phyloP scores from a whole-genome alignment of 495 filamentous ascomycete species.

The Lasiosphaeria hispida region DNA sequence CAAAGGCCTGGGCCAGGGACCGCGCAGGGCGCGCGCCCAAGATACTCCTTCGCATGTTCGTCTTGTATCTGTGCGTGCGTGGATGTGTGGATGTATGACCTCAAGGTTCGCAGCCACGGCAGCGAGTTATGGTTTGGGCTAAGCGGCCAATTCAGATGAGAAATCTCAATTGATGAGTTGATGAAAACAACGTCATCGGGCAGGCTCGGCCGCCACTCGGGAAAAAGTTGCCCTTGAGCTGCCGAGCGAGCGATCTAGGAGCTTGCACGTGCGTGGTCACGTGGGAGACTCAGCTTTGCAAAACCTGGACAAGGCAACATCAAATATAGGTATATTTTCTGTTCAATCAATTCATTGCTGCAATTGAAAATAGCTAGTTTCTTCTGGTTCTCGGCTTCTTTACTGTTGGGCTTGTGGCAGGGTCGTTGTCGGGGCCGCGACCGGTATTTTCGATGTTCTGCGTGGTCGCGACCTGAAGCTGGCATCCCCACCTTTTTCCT shows the following conservation, averaged over 20 bases:
- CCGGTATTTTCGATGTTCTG: background rate
- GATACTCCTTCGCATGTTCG: conserved; percentile 28
- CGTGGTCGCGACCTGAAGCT: too few species aligned
- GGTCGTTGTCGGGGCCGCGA: conserved; percentile 14
- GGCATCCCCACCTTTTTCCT: background rate
- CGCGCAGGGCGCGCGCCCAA: conserved; percentile 25
- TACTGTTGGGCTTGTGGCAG: background rate
- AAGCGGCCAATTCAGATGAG: background rate
- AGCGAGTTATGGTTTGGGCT: background rate
- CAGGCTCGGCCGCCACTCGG: too few species aligned
- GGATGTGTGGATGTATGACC: background rate
- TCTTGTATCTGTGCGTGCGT: background rate
- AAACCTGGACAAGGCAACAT: too few species aligned
- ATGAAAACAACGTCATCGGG: conserved; percentile 12
- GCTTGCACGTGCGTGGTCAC: background rate
- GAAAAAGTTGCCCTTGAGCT: background rate
- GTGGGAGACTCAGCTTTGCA: too few species aligned
- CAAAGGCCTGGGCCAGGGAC: conserved; percentile 21
- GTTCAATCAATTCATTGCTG: too few species aligned
- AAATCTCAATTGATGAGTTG: conserved; percentile 11
- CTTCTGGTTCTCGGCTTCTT: too few species aligned
- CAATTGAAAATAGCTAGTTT: too few species aligned
- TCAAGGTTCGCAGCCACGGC: background rate
- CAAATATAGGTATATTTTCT: too few species aligned
- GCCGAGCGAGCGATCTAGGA: background rate